Conservation (phyloP, 2,329 filamentous ascomycete genomes). For the Stachybotrys echinatus region DNA sequence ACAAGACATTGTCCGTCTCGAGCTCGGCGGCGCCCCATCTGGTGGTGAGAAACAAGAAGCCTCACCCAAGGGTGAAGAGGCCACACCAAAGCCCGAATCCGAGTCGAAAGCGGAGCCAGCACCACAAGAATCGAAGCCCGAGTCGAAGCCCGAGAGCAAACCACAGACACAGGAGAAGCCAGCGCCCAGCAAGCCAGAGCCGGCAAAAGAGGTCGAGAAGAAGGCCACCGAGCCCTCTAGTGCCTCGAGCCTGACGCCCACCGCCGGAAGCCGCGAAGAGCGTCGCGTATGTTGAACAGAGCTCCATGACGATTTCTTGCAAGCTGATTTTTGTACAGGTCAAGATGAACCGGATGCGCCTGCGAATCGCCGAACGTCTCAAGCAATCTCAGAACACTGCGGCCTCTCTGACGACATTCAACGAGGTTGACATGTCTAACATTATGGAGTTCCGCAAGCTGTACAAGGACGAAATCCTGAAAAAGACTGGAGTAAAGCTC, state of each 20-base stretch:
- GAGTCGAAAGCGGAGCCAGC: conserved; percentile 18
- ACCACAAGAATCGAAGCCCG: conserved; percentile 14
- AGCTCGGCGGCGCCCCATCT: conserved; percentile 60
- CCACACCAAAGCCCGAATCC: conserved; percentile 14
- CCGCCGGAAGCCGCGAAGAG: conserved; percentile 71
- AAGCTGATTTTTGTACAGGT: conserved; percentile 50
- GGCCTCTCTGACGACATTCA: conserved; percentile 95
- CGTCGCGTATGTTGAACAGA: conserved; percentile 59
- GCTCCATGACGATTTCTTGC: background rate
- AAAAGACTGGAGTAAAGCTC: conserved; percentile 95
- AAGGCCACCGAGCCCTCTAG: conserved; percentile 13
- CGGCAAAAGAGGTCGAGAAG: conserved; percentile 11
- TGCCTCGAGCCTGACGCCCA: conserved; percentile 5
- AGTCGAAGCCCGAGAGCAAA: conserved; percentile 32
- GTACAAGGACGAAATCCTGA: conserved; percentile 94
- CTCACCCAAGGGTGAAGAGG: conserved; percentile 14
- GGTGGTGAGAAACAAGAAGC: conserved; percentile 31
- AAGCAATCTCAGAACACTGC: conserved; percentile 99
- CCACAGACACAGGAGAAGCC: conserved; percentile 30
- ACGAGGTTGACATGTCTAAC: conserved; percentile 98
- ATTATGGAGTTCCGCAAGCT: conserved; percentile 95
- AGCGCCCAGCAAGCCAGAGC: conserved; percentile 17
- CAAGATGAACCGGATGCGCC: conserved; percentile 99
- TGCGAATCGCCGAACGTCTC: conserved; percentile 92
- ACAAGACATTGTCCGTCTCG: conserved; percentile 82